Base-by-base conservation (phyloP, 768 basidiomycete species). In the Kwoniella sp. region DNA sequence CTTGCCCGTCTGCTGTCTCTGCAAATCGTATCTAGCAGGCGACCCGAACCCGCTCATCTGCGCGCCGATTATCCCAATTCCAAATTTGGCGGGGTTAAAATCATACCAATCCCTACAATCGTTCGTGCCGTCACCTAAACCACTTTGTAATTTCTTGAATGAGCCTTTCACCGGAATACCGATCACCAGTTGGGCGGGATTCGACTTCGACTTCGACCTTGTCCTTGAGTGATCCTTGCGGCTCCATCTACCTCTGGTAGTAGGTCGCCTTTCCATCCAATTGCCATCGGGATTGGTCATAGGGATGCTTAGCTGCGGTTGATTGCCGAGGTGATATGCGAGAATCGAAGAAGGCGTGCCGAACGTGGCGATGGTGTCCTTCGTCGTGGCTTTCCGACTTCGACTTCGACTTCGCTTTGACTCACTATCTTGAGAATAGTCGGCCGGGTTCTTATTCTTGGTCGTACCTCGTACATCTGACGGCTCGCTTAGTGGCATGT, bases 141-240 rank as follows among this genome's bases (percentile, higher is more conserved):
- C 41, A 45, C 11, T 45, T 17, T 45, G 41, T 8, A 71, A 23
- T 9, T 48, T 59, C 31, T 62, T 55, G 58, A 71, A 71, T 26
- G 62, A 64, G 17, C 62, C 66, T 31, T 53, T 37, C 0, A 67
- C 52, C 2, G 69, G 69, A 31, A 37, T 63, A 13, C 66, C 69
- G 29, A 71, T 63, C 13, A 26, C 23, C 1, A 55, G 17, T 20
- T 26, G 37, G 13, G 47, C 17, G 28, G 52, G 31, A n/a, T n/a
- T n/a, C n/a, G n/a, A n/a, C n/a, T n/a, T n/a, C n/a, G n/a, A n/a
- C n/a, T n/a, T n/a, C n/a, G n/a, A n/a, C n/a, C n/a, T n/a, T n/a
- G n/a, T n/a, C n/a, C n/a, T n/a, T n/a, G n/a, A n/a, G n/a, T n/a
- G n/a, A n/a, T n/a, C n/a, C n/a, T n/a, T n/a, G n/a, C n/a, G n/a